A percentile compares a stretch with the other conserved stretches of the same genome.
Evolutionary conservation across 441 rosid species (phyloP).

Genomic region (Rhodomyrtus psidioides): DNA sequence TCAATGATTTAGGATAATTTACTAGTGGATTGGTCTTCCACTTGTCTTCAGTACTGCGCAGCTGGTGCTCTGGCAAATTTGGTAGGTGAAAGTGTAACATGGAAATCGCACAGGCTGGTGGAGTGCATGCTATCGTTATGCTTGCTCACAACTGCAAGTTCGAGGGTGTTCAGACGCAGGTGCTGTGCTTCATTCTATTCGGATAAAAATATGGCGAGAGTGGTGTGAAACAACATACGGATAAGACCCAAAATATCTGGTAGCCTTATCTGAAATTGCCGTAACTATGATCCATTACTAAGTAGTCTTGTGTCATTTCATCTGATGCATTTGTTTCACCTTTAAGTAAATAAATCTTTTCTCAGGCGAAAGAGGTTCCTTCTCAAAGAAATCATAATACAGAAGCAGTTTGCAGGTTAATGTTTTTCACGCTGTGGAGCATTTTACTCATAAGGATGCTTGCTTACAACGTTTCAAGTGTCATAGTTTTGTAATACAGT

Average conservation of each 20-base stretch:
- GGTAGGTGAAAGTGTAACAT: slow-evolving; percentile 97
- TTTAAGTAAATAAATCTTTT: neutral
- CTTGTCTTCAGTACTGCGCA: slow-evolving; percentile 74
- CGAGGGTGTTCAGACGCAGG: slow-evolving; percentile 99
- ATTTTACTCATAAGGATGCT: neutral
- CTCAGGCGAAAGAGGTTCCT: neutral
- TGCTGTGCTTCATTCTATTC: slow-evolving; percentile 3
- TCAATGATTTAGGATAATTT: neutral
- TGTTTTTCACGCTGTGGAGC: neutral
- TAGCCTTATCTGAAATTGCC: neutral
- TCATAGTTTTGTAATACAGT: neutral
- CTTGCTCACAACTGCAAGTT: slow-evolving; percentile 87
- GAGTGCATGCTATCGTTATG: slow-evolving; percentile 89
- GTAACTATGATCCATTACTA: neutral
- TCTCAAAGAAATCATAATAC: neutral
- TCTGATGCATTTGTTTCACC: neutral
- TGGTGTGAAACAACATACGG: neutral
- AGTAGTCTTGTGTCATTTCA: neutral
- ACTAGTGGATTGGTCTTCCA: neutral
- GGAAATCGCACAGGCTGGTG: slow-evolving; percentile 87
- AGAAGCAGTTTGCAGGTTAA: neutral
- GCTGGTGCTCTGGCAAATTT: slow-evolving; percentile 98
- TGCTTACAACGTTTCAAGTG: neutral
- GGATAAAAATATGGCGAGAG: neutral
- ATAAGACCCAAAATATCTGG: neutral